Conservation (phyloP, 805 yeast genomes). For the Yarrowia divulgata region DNA sequence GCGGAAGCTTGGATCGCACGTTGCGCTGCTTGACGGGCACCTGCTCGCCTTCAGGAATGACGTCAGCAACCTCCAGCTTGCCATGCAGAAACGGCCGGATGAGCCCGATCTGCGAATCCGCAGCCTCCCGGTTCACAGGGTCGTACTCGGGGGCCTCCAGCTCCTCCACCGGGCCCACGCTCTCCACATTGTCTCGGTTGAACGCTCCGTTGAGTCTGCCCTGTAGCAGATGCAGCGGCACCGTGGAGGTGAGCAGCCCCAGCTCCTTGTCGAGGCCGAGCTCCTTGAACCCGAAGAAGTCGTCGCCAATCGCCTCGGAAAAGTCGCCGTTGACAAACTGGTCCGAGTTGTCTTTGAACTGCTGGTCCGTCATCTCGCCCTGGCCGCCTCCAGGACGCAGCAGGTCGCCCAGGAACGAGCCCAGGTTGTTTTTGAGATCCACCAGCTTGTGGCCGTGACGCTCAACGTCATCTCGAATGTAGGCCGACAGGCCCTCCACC, state of each 20-base stretch:
- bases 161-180: conserved; percentile 55
- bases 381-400: conserved; percentile 72
- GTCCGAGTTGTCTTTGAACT: conserved; percentile 88
- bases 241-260: conserved; percentile 79
- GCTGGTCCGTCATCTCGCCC: conserved; percentile 75
- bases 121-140: conserved; percentile 60
- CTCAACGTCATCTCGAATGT: conserved; percentile 72
- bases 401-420: conserved; percentile 75
- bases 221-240: conserved; percentile 88
- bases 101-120: conserved; percentile 63
- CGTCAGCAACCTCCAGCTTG: conserved; percentile 46
- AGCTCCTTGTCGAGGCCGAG: conserved; percentile 92
- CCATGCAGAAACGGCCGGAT: conserved; percentile 61
- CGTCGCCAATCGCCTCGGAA: conserved; percentile 84
- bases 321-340: conserved; percentile 95
- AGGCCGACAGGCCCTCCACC: conserved; percentile 76
- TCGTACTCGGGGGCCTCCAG: conserved; percentile 61
- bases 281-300: conserved; percentile 96
- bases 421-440: conserved; percentile 72
- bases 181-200: conserved; percentile 49
- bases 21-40: conserved; percentile 80
- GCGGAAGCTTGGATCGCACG: conserved; percentile 81
- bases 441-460: conserved; percentile 72
- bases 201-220: conserved; percentile 64
- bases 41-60: conserved; percentile 79